Conservation (phyloP, 2,329 filamentous ascomycete species). For the Chaetomium olivaceum region DNA sequence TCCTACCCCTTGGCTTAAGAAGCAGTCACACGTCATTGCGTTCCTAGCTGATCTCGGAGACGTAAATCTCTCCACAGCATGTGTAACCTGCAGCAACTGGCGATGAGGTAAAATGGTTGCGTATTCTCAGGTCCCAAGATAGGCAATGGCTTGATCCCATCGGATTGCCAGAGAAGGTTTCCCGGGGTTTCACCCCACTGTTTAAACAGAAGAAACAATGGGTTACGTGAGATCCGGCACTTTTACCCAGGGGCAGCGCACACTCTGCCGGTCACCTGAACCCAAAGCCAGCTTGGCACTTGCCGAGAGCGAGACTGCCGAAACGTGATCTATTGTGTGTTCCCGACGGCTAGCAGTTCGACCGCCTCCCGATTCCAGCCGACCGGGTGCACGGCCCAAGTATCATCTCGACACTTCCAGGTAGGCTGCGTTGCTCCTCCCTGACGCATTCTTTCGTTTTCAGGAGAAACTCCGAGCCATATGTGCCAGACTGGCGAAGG, state of each 20-base stretch:
- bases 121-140: not conserved
- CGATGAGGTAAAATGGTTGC: not conserved
- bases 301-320: slow-evolving; percentile 2
- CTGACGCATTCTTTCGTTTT: not conserved
- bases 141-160: not conserved
- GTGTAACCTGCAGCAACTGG: not conserved
- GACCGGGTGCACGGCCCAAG: not conserved
- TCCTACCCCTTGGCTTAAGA: not conserved
- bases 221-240: not conserved
- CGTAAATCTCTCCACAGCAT: not conserved
- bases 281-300: slow-evolving; percentile 15
- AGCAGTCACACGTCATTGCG: not conserved
- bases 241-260: not conserved
- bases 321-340: not conserved
- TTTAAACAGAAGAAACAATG: not conserved
- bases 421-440: not conserved
- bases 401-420: not conserved
- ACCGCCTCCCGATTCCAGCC: slow-evolving; percentile 21
- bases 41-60: not conserved
- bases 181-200: not conserved
- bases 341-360: not conserved
- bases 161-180: not conserved
- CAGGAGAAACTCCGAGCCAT: not conserved
- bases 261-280: slow-evolving; percentile 18
- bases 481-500: not conserved